Evolutionary conservation across 208 protist genomes (phyloP), one percentile per base, ranked within the genome.

Genomic region (Leishmania aethiopica): DNA sequence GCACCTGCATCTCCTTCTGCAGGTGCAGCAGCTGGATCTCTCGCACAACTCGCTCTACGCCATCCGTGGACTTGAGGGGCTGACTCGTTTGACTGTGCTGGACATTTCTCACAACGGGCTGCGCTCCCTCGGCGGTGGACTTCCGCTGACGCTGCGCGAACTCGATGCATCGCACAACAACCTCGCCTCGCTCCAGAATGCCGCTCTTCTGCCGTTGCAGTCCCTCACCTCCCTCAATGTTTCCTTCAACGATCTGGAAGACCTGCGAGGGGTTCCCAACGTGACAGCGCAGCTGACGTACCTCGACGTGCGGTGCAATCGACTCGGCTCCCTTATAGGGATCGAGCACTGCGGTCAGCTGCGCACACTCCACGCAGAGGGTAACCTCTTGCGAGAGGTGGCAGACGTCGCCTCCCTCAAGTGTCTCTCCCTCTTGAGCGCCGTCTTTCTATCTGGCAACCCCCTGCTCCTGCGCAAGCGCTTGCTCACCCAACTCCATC

Each of bases 111-210:
- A 89, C 81, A 97, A 97, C 76, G 87, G 88, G 13, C 85, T 97
- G 60, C 83, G 73, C 49, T 89, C 86, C 10, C 78, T 96, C 17
- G 62, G 83, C 32, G 88, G 90, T 47, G 85, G 89, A 1, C 86
- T 89, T 32, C 90, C 87, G n/a, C 88, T 95, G 73, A 83, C 64
- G 0, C 78, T 97, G 59, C 82, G 79, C 5, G 67, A 86, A 37
- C 82, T 97, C 10, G 87, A 96, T 80, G 80, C 94, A 66, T 94
- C 94, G 15, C 91, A 97, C 85, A 97, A 97, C 84, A 88, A 78
- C 75, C 77, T 97, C 59, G 60, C 66, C 51, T 90, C 90, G 0
- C 84, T 97, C 70, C 81, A 75, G 59, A 85, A 88, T n/a, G 89
- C 89, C 8, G 87, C 88, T 4, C 80, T 97, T 10, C 81, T 81